These are phyloP conservation scores for Suillus lakei DNA, from an alignment of 768 basidiomycete genomes.

Conservation along the genomic window DNA sequence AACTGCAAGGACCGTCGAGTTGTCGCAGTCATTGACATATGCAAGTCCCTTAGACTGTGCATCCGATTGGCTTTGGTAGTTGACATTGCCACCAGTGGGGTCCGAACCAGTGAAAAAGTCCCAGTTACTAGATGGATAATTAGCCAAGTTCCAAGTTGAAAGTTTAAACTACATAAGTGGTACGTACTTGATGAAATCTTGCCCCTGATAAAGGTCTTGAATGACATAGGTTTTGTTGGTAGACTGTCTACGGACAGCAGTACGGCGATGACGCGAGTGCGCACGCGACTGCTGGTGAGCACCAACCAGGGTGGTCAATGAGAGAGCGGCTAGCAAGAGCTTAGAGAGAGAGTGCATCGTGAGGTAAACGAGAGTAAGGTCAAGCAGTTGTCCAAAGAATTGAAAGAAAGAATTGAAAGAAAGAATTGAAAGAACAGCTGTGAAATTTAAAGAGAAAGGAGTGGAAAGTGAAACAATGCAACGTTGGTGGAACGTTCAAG, in stretches of 20 bases:
- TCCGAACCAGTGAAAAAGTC: conserved; percentile 66
- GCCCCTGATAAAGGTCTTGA: conserved; percentile 48
- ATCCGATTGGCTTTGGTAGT: conserved; percentile 53
- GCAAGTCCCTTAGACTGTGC: conserved; percentile 61
- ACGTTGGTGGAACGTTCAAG: conserved; percentile 1
- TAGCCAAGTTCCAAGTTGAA: neutral
- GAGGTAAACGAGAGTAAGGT: conserved; percentile 5
- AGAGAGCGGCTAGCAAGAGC: conserved; percentile 35
- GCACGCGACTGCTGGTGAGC: conserved; percentile 28
- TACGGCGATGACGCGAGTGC: conserved; percentile 34
- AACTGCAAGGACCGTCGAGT: conserved; percentile 63
- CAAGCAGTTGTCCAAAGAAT: neutral
- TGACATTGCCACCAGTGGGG: conserved; percentile 74
- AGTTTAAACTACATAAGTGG: neutral
- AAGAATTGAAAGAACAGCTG: neutral
- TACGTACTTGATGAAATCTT: conserved; percentile 64
- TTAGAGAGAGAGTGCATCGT: conserved; percentile 39
- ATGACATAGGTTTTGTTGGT: conserved; percentile 39
- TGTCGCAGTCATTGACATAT: conserved; percentile 58
- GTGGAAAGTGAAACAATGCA: neutral
- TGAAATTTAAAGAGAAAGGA: neutral
- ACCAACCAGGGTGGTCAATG: conserved; percentile 44
- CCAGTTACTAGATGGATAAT: conserved; percentile 55
- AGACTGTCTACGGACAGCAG: conserved; percentile 22
- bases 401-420: neutral